Evolutionary conservation across 2,329 filamentous ascomycete species (phyloP).

Genomic region (Cercospora citrullina): DNA sequence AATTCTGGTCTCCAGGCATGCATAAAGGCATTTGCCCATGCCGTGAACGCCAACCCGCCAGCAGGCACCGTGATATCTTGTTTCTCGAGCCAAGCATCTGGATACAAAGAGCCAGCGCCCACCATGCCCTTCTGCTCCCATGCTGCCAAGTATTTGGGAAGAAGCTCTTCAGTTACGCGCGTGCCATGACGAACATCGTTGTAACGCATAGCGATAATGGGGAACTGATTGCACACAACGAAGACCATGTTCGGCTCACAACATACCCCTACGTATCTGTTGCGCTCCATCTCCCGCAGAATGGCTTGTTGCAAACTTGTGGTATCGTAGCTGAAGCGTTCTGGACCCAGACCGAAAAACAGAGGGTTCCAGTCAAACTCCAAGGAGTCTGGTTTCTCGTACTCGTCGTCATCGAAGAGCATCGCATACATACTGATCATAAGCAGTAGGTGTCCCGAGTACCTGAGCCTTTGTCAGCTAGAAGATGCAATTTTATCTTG

Average conservation of each 20-base stretch:
- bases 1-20: conserved; percentile 41
- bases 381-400: conserved; percentile 39
- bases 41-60: conserved; percentile 28
- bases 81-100: conserved; percentile 33
- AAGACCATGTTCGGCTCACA: conserved; percentile 48
- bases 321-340: conserved; percentile 41
- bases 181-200: conserved; percentile 43
- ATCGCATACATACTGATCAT: conserved; percentile 46
- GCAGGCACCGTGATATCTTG: conserved; percentile 32
- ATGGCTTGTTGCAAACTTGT: conserved; percentile 41
- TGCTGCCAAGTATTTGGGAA: conserved; percentile 43
- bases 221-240: conserved; percentile 49
- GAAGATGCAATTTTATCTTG: too few relatives aligned
- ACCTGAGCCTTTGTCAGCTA: background rate
- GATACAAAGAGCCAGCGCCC: conserved; percentile 33
- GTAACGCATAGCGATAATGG: conserved; percentile 44
- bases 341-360: conserved; percentile 39
- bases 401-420: conserved; percentile 47
- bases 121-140: conserved; percentile 40
- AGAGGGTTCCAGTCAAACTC: conserved; percentile 45
- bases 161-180: conserved; percentile 34
- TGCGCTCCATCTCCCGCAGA: conserved; percentile 42
- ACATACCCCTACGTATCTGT: conserved; percentile 45
- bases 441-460: conserved; percentile 43
- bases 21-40: conserved; percentile 42